Evolutionary conservation across 2,329 filamentous ascomycete species (phyloP), one percentile per base, ranked within the genome.

Genomic region (Plenodomus lindquistii): DNA sequence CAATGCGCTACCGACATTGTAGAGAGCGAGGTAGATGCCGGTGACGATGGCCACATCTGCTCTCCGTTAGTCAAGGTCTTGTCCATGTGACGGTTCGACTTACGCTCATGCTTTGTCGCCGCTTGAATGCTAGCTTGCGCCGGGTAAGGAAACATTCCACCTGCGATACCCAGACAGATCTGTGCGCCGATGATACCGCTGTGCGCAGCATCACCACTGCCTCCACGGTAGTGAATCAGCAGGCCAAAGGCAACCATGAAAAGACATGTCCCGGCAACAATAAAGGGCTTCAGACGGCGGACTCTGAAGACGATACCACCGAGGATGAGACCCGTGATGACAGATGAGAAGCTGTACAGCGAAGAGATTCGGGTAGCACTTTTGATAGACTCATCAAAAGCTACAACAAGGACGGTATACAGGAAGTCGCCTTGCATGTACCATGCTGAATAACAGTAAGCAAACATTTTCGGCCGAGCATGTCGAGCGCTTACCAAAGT

Each of bases 231-330:
- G 56, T 78, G 75, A 59, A 87, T 86, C 21, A 87, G 74, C 0
- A 87, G 76, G 8, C 84, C 84, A 49, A 85, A 86, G 1, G 84
- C 83, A 13, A 85, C 81, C 61, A 84, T 75, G 72, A 84, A 86
- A 2, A 87, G 74, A 6, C 73, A 67, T 1, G 83, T 85, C 27
- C 85, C 85, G 18, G 72, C 70, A 37, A 87, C 65, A 60, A 87
- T 85, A 63, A 87, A 85, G 16, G 75, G 65, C 61, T 87, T 87
- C 62, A 87, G 77, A 13, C 54, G 81, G 43, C 82, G 79, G 24
- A 85, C 75, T 47, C 76, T 78, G 72, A 48, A 60, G 21, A 86
- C 79, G 19, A 86, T 65, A 9, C 84, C 63, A 5, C 84, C 84
- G 17, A 85, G 73, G 38, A 81, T 60, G 39, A 79, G 75, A 17